Evolutionary conservation across 2,329 filamentous ascomycete genomes (phyloP).

Genomic region (Scedosporium boydii): DNA sequence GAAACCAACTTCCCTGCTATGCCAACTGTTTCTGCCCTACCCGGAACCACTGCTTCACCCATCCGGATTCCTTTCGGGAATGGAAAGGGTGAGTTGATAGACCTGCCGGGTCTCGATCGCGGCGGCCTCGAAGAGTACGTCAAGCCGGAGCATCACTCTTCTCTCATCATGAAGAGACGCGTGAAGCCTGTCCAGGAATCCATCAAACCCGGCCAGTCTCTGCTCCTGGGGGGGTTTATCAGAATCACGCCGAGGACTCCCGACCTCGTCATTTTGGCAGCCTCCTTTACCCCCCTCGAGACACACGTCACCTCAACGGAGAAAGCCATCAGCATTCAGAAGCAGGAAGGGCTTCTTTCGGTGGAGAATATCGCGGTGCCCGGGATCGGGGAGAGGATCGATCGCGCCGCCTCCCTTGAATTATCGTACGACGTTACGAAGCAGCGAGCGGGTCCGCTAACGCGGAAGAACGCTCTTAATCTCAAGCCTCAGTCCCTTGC

Average conservation of each 20-base stretch:
- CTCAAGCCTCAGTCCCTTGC: constrained; percentile 61
- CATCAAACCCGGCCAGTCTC: constrained; percentile 66
- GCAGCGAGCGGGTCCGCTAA: constrained; percentile 64
- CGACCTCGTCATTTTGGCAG: constrained; percentile 61
- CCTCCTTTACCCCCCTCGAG: constrained; percentile 73
- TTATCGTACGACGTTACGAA: constrained; percentile 79
- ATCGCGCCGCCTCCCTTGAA: constrained; percentile 64
- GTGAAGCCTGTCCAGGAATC: constrained; percentile 63
- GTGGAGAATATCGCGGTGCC: constrained; percentile 55
- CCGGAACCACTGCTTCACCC: constrained; percentile 89
- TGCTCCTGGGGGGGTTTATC: constrained; percentile 78
- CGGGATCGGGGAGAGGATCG: constrained; percentile 47
- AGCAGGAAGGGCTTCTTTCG: constrained; percentile 45
- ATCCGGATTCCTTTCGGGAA: constrained; percentile 86
- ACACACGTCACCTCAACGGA: constrained; percentile 69
- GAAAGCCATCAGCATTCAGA: constrained; percentile 69
- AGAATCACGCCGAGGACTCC: constrained; percentile 66
- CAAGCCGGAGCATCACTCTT: constrained; percentile 50
- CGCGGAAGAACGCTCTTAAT: constrained; percentile 50
- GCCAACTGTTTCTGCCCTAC: constrained; percentile 76
- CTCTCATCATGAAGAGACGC: constrained; percentile 70
- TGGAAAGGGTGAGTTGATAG: constrained; percentile 82
- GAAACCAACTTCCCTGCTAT: constrained; percentile 73
- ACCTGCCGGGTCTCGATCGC: constrained; percentile 77
- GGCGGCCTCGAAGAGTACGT: constrained; percentile 65